A percentile compares a stretch with the other conserved stretches of the same genome.
These are phyloP conservation scores for Leccinum disarticulatum DNA, from an alignment of 768 basidiomycete genomes.

Conservation along the genomic window DNA sequence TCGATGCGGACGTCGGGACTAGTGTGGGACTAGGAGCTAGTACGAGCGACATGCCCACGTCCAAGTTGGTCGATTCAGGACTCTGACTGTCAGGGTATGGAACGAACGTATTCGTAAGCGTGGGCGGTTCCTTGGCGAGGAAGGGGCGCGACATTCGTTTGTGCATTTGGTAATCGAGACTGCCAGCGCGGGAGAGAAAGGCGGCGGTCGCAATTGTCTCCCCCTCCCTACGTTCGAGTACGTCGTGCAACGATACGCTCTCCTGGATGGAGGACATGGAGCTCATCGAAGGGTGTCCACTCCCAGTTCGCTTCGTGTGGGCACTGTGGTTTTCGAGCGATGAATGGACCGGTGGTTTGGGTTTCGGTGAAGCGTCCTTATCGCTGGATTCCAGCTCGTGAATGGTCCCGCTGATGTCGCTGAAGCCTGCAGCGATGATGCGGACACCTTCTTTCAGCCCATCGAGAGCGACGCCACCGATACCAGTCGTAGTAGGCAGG, in stretches of 20 bases:
- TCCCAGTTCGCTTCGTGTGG: slow-evolving; percentile 22
- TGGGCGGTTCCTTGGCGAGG: neutral
- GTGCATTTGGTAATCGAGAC: slow-evolving; percentile 15
- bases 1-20: neutral
- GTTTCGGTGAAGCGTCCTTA: neutral
- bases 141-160: slow-evolving; percentile 10
- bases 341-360: slow-evolving; percentile 1
- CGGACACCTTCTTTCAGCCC: slow-evolving; percentile 67
- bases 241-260: neutral
- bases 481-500: slow-evolving; percentile 1
- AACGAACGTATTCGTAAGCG: neutral
- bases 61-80: slow-evolving; percentile 2
- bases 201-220: slow-evolving; percentile 3
- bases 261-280: slow-evolving; percentile 47
- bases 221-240: neutral
- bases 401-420: slow-evolving; percentile 30
- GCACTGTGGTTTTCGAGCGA: slow-evolving; percentile 17
- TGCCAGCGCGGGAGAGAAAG: slow-evolving; percentile 16
- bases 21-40: slow-evolving; percentile 15
- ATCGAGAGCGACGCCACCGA: slow-evolving; percentile 40
- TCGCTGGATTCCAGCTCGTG: slow-evolving; percentile 7
- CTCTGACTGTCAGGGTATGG: neutral
- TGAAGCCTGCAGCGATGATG: slow-evolving; percentile 50
- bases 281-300: slow-evolving; percentile 43
- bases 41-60: slow-evolving; percentile 12